Base-by-base conservation (phyloP, 1,284 basidiomycete genomes). In the Gymnopus androsaceus region DNA sequence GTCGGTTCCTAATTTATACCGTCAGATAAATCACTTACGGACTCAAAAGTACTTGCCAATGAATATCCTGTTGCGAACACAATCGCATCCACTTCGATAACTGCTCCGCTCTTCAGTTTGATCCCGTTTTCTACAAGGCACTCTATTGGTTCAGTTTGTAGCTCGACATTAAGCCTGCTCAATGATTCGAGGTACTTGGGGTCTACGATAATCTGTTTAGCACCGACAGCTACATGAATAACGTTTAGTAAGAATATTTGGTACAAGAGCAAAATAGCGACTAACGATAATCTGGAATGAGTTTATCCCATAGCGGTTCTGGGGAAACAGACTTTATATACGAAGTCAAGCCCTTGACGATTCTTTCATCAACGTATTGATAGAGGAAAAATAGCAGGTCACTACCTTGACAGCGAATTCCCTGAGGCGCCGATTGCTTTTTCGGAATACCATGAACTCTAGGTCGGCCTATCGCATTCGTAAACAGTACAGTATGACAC, bases 151-250 rank as follows among this genome's bases (percentile, higher is more conserved):
- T 65, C 64, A 48, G 64, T 65, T 31, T 61, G 55, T n/a, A 74
- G 60, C 9, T 69, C 57, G 21, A 75, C 68, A 52, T 75, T 75
- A 17, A 65, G 63, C 19, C 64, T 64, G 38, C 68, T 58, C 25
- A 75, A 65, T 6, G 65, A 60, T 30, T 66, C 61, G 31, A 69
- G 59, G 58, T 69, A 71, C 2, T 66, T 69, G 2, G 65, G 62
- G 54, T 71, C 66, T 46, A 64, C 59, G 3, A 69, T 62, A 9
- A 67, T 61, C 3, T 68, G 63, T 51, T 68, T 71, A 53, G 65
- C 67, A 27, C 65, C 64, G 25, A 50, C 34, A 44, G 61, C 61
- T 62, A 45, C 19, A 41, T 28, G 11, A 25, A 40, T 27, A 42
- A 19, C 3, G 11, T 31, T 40, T 17, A 15, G 19, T 21, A 34